Conservation (phyloP, 148 eudicot species). For the Euryodendron excelsum region DNA sequence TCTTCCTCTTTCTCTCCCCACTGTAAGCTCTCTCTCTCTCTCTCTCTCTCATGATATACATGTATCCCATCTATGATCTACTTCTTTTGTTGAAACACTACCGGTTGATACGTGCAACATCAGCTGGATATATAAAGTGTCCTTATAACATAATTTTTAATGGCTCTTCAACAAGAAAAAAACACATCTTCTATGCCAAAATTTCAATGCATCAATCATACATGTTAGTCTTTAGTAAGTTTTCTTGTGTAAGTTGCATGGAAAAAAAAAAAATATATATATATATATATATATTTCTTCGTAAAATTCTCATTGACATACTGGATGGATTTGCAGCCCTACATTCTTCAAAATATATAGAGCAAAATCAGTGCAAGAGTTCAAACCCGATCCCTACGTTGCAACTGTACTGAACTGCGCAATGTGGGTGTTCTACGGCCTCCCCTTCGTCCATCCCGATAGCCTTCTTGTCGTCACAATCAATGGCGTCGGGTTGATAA, state of each 20-base stretch:
- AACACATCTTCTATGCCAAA: too few relatives aligned
- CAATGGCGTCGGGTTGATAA: conserved; percentile 50
- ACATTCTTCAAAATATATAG: conserved; percentile 53
- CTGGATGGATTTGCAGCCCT: conserved; percentile 38
- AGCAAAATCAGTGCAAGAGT: conserved; percentile 62
- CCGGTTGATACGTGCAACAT: too few relatives aligned
- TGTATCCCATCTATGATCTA: neutral
- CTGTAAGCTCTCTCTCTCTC: conserved; percentile 33
- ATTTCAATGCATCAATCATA: too few relatives aligned
- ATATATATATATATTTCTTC: too few relatives aligned
- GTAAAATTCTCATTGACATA: neutral
- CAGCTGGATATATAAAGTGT: too few relatives aligned
- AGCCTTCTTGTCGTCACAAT: conserved; percentile 66
- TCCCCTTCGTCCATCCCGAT: conserved; percentile 66
- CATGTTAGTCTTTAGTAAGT: too few relatives aligned
- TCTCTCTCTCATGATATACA: conserved; percentile 44
- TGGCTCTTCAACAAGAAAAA: too few relatives aligned
- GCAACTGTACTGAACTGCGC: conserved; percentile 65
- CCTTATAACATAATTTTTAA: too few relatives aligned
- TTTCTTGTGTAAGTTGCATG: too few relatives aligned
- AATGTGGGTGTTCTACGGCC: conserved; percentile 76
- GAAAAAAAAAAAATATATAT: neutral
- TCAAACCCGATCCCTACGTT: conserved; percentile 65
- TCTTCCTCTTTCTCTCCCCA: conserved; percentile 58
- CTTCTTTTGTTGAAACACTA: too few relatives aligned